These are phyloP conservation scores for Clohesyomyces aquaticus DNA, from an alignment of 495 filamentous ascomycete genomes.

Conservation along the genomic window DNA sequence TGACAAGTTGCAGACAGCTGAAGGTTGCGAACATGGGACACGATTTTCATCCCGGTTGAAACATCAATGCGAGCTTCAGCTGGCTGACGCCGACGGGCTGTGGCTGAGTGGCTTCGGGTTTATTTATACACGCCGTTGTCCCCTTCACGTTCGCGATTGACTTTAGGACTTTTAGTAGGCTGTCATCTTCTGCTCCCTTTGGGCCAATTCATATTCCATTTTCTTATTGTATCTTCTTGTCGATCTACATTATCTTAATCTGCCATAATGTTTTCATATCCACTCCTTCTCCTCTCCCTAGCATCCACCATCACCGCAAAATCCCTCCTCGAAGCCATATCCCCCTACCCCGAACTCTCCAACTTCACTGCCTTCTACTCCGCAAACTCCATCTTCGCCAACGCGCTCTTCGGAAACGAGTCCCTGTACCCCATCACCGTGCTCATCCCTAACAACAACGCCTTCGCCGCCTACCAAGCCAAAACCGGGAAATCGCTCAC, in stretches of 20 bases:
- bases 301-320: constrained; percentile 7
- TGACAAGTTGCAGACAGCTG: background rate
- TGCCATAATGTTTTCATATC: background rate
- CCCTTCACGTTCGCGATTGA: background rate
- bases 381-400: constrained; percentile 19
- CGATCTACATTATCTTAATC: background rate
- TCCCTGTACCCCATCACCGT: constrained; percentile 25
- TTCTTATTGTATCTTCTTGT: background rate
- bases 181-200: background rate
- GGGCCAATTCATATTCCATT: background rate
- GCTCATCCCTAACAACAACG: constrained; percentile 24
- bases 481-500: constrained; percentile 14
- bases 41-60: background rate
- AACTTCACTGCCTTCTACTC: constrained; percentile 35
- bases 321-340: constrained; percentile 26
- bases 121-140: background rate
- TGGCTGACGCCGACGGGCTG: background rate
- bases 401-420: constrained; percentile 20
- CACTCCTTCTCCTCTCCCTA: background rate
- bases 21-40: background rate
- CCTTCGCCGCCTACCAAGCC: constrained; percentile 22
- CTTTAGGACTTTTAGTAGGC: background rate
- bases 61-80: background rate
- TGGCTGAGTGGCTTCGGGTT: background rate
- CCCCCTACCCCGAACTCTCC: constrained; percentile 14